A percentile compares a stretch with the other conserved stretches of the same genome.
Evolutionary conservation across 768 basidiomycete genomes (phyloP).

Genomic region (Ramaria rubella): DNA sequence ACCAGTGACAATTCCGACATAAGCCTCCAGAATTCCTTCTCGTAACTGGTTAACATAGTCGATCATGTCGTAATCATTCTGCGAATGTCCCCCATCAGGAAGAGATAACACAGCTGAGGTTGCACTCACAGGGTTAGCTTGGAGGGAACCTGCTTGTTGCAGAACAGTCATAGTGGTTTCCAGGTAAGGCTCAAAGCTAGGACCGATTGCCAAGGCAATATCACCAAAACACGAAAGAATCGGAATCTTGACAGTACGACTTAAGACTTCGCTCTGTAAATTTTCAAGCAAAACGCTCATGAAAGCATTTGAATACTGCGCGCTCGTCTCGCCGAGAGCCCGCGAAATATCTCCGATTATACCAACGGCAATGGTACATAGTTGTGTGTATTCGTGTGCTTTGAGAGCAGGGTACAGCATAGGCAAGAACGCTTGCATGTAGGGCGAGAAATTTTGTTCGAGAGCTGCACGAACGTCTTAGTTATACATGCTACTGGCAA

Average conservation of each 20-base stretch:
- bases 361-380: slow-evolving; percentile 93
- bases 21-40: slow-evolving; percentile 95
- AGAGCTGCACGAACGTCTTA: slow-evolving; percentile 50
- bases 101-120: slow-evolving; percentile 1
- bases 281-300: slow-evolving; percentile 92
- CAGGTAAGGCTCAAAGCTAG: slow-evolving; percentile 81
- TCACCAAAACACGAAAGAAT: slow-evolving; percentile 95
- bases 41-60: slow-evolving; percentile 88
- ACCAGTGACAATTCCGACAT: slow-evolving; percentile 89
- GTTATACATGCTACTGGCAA: slow-evolving; percentile 14
- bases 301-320: slow-evolving; percentile 79
- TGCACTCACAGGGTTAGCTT: slow-evolving; percentile 73
- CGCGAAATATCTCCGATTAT: slow-evolving; percentile 96
- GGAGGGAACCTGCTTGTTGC: slow-evolving; percentile 81
- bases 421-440: slow-evolving; percentile 79
- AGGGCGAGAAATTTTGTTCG: slow-evolving; percentile 71
- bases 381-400: slow-evolving; percentile 89
- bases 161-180: slow-evolving; percentile 88
- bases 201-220: slow-evolving; percentile 86
- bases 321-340: slow-evolving; percentile 78
- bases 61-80: slow-evolving; percentile 83
- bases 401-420: slow-evolving; percentile 86
- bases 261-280: slow-evolving; percentile 82
- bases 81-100: background rate
- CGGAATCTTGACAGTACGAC: slow-evolving; percentile 94